Evolutionary conservation across 1,284 basidiomycete species (phyloP).

Genomic region (Moesziomyces sp.): DNA sequence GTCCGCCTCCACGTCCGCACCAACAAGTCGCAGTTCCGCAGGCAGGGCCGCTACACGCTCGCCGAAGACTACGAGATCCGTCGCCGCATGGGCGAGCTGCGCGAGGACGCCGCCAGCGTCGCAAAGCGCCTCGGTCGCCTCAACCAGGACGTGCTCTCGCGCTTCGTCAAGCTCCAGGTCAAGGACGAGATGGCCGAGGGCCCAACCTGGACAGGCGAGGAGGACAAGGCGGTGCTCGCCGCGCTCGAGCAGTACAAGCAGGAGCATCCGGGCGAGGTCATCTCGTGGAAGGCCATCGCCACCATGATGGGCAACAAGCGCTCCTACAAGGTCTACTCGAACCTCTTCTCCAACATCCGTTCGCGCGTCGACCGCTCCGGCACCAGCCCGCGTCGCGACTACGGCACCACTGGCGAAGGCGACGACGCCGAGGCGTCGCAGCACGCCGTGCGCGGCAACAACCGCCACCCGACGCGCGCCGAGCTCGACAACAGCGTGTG

Average conservation of each 20-base stretch:
- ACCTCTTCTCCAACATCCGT: constrained; percentile 40
- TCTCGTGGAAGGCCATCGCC: constrained; percentile 48
- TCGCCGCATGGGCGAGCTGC: constrained; percentile 21
- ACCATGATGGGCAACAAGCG: constrained; percentile 47
- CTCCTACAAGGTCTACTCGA: constrained; percentile 51
- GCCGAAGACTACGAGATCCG: constrained; percentile 43
- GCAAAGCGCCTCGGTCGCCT: constrained; percentile 53
- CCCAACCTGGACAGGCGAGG: constrained; percentile 34
- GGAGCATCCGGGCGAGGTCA: constrained; percentile 41
- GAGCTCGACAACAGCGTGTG: constrained; percentile 44
- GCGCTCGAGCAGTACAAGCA: constrained; percentile 43
- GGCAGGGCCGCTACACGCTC: constrained; percentile 44
- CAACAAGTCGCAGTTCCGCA: constrained; percentile 43
- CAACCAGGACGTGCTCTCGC: constrained; percentile 35
- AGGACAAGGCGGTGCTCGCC: constrained; percentile 46
- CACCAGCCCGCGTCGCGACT: constrained; percentile 21
- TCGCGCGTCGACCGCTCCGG: constrained; percentile 35
- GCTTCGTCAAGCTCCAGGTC: constrained; percentile 45
- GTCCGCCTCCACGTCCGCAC: constrained; percentile 44
- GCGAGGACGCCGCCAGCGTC: constrained; percentile 32
- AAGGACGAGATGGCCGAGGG: constrained; percentile 36
- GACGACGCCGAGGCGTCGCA: constrained; percentile 15
- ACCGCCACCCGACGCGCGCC: constrained; percentile 34
- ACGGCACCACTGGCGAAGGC: constrained; percentile 25
- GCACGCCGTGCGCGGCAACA: constrained; percentile 30